A percentile compares a stretch with the other conserved stretches of the same genome.
These are phyloP conservation scores for Avena sativa DNA, from an alignment of 176 grass and related monocot genomes.

Conservation along the genomic window DNA sequence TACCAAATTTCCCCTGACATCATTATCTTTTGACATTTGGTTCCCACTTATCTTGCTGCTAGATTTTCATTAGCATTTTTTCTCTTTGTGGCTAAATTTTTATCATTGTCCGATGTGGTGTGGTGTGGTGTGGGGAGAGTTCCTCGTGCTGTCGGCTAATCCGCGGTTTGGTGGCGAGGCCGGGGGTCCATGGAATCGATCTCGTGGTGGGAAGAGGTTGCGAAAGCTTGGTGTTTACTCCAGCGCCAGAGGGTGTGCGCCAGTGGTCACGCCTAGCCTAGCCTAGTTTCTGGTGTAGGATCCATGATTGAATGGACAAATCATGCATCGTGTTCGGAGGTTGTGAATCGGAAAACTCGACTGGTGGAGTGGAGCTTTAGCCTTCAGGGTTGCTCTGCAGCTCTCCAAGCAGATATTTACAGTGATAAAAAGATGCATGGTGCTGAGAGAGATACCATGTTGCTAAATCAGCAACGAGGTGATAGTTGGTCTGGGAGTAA, in stretches of 20 bases:
- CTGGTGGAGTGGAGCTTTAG: not conserved
- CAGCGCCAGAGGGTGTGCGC: not conserved
- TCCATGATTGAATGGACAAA: conserved; percentile 1
- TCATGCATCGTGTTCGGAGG: not conserved
- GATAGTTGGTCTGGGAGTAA: too few species aligned
- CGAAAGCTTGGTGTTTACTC: conserved; percentile 38
- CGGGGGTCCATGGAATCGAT: conserved; percentile 26
- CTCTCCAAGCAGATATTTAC: too few species aligned
- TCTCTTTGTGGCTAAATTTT: too few species aligned
- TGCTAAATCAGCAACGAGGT: too few species aligned
- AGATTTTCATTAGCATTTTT: too few species aligned
- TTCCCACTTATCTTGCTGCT: too few species aligned
- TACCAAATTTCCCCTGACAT: not conserved
- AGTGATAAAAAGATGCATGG: too few species aligned
- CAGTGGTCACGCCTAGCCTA: conserved; percentile 2
- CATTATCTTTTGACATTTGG: not conserved
- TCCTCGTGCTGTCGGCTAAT: not conserved
- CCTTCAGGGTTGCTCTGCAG: too few species aligned
- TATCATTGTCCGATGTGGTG: not conserved
- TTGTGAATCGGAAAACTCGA: not conserved
- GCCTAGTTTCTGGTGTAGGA: not conserved
- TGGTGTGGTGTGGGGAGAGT: not conserved
- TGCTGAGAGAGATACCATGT: too few species aligned
- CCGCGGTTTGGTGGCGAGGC: not conserved
- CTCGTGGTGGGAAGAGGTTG: not conserved